Percentiles rank a stretch among this genome's conserved stretches.
phyloP scores from a whole-genome alignment of 768 basidiomycete genomes.

The Trametes cingulata region DNA sequence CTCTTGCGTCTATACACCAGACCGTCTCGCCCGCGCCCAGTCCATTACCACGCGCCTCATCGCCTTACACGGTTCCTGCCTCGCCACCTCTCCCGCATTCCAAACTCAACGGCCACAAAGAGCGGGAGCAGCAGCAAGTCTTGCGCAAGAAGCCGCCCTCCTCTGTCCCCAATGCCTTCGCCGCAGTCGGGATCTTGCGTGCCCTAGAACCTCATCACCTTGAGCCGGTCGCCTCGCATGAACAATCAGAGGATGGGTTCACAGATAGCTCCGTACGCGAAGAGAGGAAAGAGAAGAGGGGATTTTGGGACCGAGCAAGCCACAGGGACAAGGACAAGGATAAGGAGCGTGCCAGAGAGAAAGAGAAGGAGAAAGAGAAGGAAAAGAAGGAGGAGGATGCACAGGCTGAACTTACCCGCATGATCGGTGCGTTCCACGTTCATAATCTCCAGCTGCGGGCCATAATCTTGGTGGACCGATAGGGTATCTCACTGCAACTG shows the following conservation, averaged over 20 bases:
- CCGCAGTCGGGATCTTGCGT: constrained; percentile 56
- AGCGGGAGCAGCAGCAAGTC: constrained; percentile 24
- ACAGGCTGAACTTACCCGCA: constrained; percentile 59
- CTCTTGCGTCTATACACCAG: constrained; percentile 14
- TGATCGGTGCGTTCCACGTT: constrained; percentile 56
- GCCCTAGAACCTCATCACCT: constrained; percentile 58
- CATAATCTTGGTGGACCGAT: not conserved
- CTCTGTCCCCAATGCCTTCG: constrained; percentile 27
- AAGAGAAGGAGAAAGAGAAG: constrained; percentile 41
- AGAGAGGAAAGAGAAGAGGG: constrained; percentile 52
- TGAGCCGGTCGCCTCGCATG: constrained; percentile 25
- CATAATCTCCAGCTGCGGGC: not conserved
- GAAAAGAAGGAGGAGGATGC: constrained; percentile 45
- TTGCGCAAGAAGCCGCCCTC: constrained; percentile 31
- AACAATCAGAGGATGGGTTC: constrained; percentile 36
- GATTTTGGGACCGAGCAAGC: constrained; percentile 51
- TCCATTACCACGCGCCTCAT: constrained; percentile 15
- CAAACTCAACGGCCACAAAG: constrained; percentile 19
- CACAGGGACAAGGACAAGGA: constrained; percentile 37
- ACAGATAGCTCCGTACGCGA: constrained; percentile 32
- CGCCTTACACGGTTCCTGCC: constrained; percentile 14
- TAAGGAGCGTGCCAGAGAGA: constrained; percentile 38
- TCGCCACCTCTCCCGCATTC: not conserved
- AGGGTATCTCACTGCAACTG: constrained; percentile 77
- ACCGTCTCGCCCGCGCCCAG: constrained; percentile 13